Conservation (phyloP, 2,329 filamentous ascomycete genomes). For the Curvularia spicifera region DNA sequence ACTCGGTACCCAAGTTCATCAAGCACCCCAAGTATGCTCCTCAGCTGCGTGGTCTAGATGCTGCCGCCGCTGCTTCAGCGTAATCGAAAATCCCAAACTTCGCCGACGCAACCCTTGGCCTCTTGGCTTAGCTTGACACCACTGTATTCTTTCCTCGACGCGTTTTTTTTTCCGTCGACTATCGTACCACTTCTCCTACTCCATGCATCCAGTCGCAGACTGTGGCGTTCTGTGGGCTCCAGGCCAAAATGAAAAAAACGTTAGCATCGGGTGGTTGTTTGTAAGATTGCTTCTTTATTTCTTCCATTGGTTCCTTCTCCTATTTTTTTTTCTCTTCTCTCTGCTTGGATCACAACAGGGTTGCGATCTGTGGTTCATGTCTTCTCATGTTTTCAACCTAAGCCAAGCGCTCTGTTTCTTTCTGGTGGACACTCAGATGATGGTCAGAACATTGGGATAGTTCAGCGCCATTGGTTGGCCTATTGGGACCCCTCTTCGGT, state of each 20-base stretch:
- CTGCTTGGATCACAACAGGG: conserved; percentile 3
- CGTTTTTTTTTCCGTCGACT: conserved; percentile 8
- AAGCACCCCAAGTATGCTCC: conserved; percentile 67
- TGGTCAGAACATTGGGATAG: not conserved
- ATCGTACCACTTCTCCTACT: conserved; percentile 19
- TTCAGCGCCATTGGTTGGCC: not conserved
- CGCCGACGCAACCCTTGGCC: conserved; percentile 26
- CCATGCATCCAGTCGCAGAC: conserved; percentile 35
- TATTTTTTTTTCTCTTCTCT: conserved; percentile 8
- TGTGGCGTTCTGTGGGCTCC: conserved; percentile 30
- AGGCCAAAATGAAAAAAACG: conserved; percentile 30
- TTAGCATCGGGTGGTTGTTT: conserved; percentile 36
- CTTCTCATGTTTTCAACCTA: not conserved
- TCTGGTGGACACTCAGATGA: not conserved
- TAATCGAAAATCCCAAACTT: conserved; percentile 27
- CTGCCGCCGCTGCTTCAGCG: conserved; percentile 40
- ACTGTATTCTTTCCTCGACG: conserved; percentile 36
- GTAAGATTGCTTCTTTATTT: conserved; percentile 16
- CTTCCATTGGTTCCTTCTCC: conserved; percentile 11
- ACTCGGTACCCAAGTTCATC: conserved; percentile 70
- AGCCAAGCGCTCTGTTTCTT: not conserved
- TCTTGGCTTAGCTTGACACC: conserved; percentile 24
- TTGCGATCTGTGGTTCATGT: conserved; percentile 6
- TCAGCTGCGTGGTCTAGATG: conserved; percentile 65
- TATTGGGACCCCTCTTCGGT: not conserved